phyloP scores from a whole-genome alignment of 2,329 filamentous ascomycete genomes.

The Fusarium redolens region DNA sequence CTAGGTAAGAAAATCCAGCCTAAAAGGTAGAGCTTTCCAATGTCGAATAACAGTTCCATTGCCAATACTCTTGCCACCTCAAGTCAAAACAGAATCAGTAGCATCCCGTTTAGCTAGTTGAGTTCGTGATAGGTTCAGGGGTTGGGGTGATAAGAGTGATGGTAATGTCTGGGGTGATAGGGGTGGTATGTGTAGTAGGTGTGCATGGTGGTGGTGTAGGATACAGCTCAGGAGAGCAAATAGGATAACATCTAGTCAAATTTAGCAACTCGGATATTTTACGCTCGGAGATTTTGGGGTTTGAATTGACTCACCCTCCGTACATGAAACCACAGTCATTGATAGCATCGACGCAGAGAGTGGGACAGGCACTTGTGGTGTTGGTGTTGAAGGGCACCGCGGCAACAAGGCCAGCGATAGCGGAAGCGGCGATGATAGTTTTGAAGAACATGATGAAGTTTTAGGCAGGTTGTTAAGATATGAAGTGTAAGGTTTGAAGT shows the following conservation, averaged over 20 bases:
- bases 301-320: constrained; percentile 41
- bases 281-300: background rate
- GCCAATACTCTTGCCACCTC: background rate
- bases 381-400: constrained; percentile 6
- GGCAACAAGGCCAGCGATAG: constrained; percentile 17
- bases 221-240: constrained; percentile 40
- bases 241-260: constrained; percentile 46
- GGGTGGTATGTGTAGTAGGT: constrained; percentile 19
- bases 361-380: background rate
- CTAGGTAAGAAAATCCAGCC: background rate
- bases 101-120: background rate
- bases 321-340: constrained; percentile 44
- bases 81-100: background rate
- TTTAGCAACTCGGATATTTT: background rate
- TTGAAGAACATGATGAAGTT: constrained; percentile 23
- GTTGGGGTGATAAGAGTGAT: background rate
- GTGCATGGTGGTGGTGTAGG: constrained; percentile 39
- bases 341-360: constrained; percentile 45
- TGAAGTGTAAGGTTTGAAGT: background rate
- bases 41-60: background rate
- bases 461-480: background rate
- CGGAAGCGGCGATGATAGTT: constrained; percentile 3
- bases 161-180: background rate
- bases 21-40: background rate
- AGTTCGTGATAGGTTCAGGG: background rate